These are phyloP conservation scores for Hymenoscyphus fraxineus DNA, from an alignment of 2,329 filamentous ascomycete genomes.

Conservation along the genomic window DNA sequence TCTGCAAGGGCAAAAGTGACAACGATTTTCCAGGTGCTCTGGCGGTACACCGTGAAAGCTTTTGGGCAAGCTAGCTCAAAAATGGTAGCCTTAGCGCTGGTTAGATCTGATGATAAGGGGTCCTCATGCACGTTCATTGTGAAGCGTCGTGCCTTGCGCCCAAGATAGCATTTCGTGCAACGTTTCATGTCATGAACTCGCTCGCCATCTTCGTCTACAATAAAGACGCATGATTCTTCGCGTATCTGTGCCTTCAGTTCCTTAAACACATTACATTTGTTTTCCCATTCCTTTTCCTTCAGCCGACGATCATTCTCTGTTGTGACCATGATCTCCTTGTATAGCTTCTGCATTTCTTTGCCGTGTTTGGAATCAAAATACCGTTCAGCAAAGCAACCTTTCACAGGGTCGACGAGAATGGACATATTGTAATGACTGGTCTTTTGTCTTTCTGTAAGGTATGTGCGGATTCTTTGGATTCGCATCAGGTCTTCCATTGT, in stretches of 20 bases:
- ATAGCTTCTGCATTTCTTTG: constrained; percentile 24
- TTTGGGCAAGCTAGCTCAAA: constrained; percentile 50
- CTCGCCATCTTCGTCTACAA: not conserved
- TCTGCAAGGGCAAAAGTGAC: too few species aligned
- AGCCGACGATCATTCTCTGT: constrained; percentile 28
- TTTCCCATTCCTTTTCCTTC: constrained; percentile 42
- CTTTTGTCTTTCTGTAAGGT: too few species aligned
- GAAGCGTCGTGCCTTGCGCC: constrained; percentile 37
- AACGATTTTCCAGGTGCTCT: constrained; percentile 49
- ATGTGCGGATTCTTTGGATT: too few species aligned
- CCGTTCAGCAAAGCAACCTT: constrained; percentile 35
- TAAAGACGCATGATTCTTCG: too few species aligned
- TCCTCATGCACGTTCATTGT: constrained; percentile 47
- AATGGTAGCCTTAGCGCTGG: constrained; percentile 42
- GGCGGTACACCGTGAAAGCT: constrained; percentile 46
- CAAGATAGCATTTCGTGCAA: constrained; percentile 23
- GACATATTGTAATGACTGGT: too few species aligned
- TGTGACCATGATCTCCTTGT: constrained; percentile 30
- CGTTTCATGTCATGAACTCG: not conserved
- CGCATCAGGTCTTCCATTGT: too few species aligned
- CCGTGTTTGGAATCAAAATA: constrained; percentile 16
- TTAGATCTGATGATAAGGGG: constrained; percentile 41
- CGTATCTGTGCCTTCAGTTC: too few species aligned
- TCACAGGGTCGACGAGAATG: constrained; percentile 44
- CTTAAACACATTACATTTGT: too few species aligned